Evolutionary conservation across 1,284 basidiomycete species (phyloP), one percentile per base, ranked within the genome.

Genomic region (Bjerkandera adusta): DNA sequence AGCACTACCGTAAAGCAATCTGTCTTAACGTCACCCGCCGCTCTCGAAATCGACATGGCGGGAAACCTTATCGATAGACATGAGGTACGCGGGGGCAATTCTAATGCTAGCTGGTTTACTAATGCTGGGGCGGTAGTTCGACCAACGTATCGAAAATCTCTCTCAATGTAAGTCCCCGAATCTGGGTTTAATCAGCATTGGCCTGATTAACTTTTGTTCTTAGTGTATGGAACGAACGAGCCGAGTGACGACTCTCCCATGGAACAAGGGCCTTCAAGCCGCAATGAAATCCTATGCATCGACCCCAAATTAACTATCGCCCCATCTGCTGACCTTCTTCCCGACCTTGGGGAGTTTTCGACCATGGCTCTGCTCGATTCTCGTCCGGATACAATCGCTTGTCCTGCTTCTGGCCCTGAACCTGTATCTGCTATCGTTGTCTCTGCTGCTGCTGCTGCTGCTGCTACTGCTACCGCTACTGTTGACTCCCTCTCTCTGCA

Each of bases 181-280:
- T 21, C 20, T n/a, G 4, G 18, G 4, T 20, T 4, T 13, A 11
- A 25, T 8, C 38, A 22, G 1, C 15, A 12, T 13, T 11, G 15
- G 36, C 13, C 33, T 18, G 15, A 27, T 37, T 27, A 30, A 33
- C 22, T 32, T 13, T 33, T 13, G 25, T 36, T 22, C 16, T n/a
- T 46, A 60, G 59, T 63, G 18, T 63, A 63, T 48, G 49, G 46
- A 27, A 59, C 59, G 3, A 51, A 61, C 25, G 60, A 60, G 0
- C 39, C 49, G 2, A 63, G 58, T 48, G 61, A 63, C 18, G 54
- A 55, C 8, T 18, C 29, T 20, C 13, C 36, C 11, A 13, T 4
- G 13, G n/a, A 24, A 20, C 26, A 12, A 41, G 36, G 4, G 15
- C 6, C 33, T 13, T 2, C 47, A 21, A 15, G 18, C 21, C 20